These are phyloP conservation scores for Drosera spatulata DNA, from an alignment of 179 eudicot species.

Conservation along the genomic window DNA sequence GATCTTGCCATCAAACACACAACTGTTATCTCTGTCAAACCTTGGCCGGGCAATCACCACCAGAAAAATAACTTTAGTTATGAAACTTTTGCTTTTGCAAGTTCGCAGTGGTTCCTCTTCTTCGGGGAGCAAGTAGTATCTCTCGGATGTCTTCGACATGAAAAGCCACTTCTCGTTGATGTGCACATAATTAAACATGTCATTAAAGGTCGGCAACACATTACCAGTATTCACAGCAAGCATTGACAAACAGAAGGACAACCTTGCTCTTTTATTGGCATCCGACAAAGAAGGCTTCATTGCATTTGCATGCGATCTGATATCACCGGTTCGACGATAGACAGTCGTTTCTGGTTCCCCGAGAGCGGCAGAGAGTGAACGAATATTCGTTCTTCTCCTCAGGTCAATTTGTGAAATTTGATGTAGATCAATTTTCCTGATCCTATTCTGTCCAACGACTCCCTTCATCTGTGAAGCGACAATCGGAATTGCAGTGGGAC, in stretches of 20 bases:
- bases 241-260: background rate
- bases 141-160: conserved; percentile 1
- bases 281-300: conserved; percentile 1
- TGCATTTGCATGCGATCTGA: conserved; percentile 7
- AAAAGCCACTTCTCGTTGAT: conserved; percentile 1
- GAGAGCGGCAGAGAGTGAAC: too few relatives aligned
- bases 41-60: conserved; percentile 8
- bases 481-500: too few relatives aligned
- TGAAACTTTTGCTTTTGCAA: conserved; percentile 13
- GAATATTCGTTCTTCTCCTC: too few relatives aligned
- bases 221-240: too few relatives aligned
- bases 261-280: background rate
- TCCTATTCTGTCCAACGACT: too few relatives aligned
- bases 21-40: background rate
- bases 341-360: too few relatives aligned
- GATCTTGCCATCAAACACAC: background rate
- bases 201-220: background rate
- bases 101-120: conserved; percentile 4
- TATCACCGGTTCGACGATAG: too few relatives aligned
- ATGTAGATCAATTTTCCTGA: too few relatives aligned
- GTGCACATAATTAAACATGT: conserved; percentile 5
- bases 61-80: conserved; percentile 13
- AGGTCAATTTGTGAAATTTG: too few relatives aligned
- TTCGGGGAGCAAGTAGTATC: conserved; percentile 2
- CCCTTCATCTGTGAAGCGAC: too few relatives aligned